A percentile compares a stretch with the other conserved stretches of the same genome.
phyloP scores from a whole-genome alignment of 2,329 filamentous ascomycete genomes.

The Calonectria pauciramosa region DNA sequence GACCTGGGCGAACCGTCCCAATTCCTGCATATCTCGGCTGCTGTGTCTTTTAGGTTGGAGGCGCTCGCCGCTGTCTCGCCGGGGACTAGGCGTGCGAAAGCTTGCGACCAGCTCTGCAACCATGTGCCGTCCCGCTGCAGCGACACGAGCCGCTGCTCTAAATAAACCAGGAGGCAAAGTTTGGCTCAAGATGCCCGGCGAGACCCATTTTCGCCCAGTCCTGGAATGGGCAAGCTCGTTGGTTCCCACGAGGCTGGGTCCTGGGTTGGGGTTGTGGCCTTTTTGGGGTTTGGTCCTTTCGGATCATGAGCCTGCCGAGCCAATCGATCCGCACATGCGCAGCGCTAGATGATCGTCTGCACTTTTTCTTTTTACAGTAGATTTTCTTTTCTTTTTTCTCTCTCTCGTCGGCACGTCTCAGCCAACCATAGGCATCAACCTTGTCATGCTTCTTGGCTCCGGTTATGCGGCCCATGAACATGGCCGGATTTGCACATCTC shows the following conservation, averaged over 20 bases:
- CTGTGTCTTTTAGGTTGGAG: not conserved
- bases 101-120: slow-evolving; percentile 2
- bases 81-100: slow-evolving; percentile 9
- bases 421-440: not conserved
- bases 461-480: slow-evolving; percentile 1
- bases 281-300: not conserved
- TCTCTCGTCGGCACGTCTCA: not conserved
- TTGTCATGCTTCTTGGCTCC: not conserved
- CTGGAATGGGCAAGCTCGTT: not conserved
- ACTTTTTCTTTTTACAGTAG: not conserved
- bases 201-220: not conserved
- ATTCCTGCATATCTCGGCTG: not conserved
- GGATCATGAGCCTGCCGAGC: not conserved
- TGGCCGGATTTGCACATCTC: slow-evolving; percentile 4
- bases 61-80: slow-evolving; percentile 4
- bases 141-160: slow-evolving; percentile 35
- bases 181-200: not conserved
- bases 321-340: not conserved
- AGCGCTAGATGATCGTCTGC: not conserved
- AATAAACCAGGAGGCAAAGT: slow-evolving; percentile 26
- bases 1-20: not conserved
- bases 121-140: slow-evolving; percentile 40
- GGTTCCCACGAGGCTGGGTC: not conserved
- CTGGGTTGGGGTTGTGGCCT: slow-evolving; percentile 4
- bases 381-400: not conserved